Evolutionary conservation across 106 monocot genomes (phyloP), one percentile per base, ranked within the genome.

Genomic region (Dioscorea zingiberensis): DNA sequence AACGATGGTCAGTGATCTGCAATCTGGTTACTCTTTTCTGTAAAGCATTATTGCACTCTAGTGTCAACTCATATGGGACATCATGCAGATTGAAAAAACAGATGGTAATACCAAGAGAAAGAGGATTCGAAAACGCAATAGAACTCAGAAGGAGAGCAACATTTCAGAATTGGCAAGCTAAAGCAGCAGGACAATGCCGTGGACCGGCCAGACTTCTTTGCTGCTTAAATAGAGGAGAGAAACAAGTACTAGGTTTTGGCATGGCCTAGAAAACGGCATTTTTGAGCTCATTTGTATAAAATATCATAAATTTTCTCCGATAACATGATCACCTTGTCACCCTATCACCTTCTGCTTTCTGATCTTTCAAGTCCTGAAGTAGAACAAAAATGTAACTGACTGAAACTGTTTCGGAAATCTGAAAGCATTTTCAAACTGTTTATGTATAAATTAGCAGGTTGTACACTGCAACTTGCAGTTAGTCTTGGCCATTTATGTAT

Each of bases 121-220:
- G 66, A 71, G 77, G 55, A 59, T 51, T 27, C 58, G 77, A 44
- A 77, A 77, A 64, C 64, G 77, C 24, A 77, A 77, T 44, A 71
- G 45, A 44, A 21, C 47, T 47, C 18, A 23, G 7, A 65, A 65
- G 38, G 77, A 53, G 44, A 27, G 2, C 2, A 65, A 48, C 19
- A 29, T 22, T 57, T 28, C 2, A 18, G 71, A 54, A 9, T 45
- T 29, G 0, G 54, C 14, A 53, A 62, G 54, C 27, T 72, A 6
- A 38, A 72, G 63, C 0, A 53, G 22, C 66, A 59, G 66, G 49
- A 59, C 17, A 16, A 21, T 1, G 47, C 2, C 22, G 3, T 3
- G 8, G 7, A 24, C 22, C 6, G 1, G 23, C 22, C 23, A 18
- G 51, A 19, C 51, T 19, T 53, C 19, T 53, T 53, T 53, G 51